Percentiles rank a stretch among this genome's conserved stretches.
Evolutionary conservation across 1,284 basidiomycete species (phyloP).

Genomic region (Trametes versicolor): DNA sequence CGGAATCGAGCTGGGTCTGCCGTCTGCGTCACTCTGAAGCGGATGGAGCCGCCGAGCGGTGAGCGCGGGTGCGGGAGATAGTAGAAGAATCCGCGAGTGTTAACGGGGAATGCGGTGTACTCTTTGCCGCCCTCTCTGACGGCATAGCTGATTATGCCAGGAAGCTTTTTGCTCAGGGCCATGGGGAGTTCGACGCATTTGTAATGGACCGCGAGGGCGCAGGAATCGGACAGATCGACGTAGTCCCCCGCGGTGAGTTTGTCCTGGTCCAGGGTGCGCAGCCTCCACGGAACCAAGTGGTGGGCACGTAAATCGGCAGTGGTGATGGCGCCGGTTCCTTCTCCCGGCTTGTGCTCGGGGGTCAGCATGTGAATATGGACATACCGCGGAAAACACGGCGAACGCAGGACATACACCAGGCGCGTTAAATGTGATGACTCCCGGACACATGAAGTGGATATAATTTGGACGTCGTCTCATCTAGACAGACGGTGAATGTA

Average conservation of each 20-base stretch:
- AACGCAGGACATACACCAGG: too few species aligned
- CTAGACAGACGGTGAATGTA: too few species aligned
- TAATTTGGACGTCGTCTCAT: too few species aligned
- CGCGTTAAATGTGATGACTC: too few species aligned
- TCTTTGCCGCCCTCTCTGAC: background rate
- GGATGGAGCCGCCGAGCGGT: conserved; percentile 9
- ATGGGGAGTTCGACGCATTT: background rate
- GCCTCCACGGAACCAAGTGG: background rate
- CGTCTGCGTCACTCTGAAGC: conserved; percentile 12
- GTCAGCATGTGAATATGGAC: background rate
- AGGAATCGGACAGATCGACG: conserved; percentile 25
- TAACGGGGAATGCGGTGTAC: conserved; percentile 9
- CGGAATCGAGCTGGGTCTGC: background rate
- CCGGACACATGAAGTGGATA: too few species aligned
- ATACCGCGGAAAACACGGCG: too few species aligned
- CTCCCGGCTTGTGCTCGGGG: background rate
- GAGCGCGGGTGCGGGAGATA: background rate
- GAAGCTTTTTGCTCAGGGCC: background rate
- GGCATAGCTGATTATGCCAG: conserved; percentile 20
- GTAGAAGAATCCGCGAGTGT: conserved; percentile 24
- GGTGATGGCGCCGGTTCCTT: background rate
- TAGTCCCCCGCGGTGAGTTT: conserved; percentile 15
- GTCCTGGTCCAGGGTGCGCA: conserved; percentile 18
- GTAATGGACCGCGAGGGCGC: conserved; percentile 4
- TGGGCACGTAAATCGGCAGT: too few species aligned